Evolutionary conservation across 2,329 filamentous ascomycete species (phyloP), one percentile per base, ranked within the genome.

Genomic region (Trichoderma aggressivum): DNA sequence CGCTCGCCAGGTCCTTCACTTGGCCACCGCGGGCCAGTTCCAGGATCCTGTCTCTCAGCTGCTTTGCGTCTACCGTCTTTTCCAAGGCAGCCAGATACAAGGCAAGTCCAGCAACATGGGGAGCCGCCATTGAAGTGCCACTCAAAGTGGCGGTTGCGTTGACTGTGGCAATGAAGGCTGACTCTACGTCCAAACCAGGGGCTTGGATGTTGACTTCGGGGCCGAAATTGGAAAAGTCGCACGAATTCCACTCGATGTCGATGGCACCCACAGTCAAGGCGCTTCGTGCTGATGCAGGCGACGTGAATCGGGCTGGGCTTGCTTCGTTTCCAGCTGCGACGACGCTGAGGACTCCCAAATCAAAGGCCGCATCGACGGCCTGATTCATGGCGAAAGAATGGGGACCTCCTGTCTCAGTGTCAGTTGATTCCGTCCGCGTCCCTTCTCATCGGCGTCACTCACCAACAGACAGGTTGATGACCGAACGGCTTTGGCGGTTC

Each of bases 81-180:
- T 87, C 83, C 1, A 85, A 78, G 11, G 77, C 80, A 72, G 86
- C 76, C 34, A 90, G 78, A 77, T 90, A 90, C n/a, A 87, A 82
- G 12, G 85, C 74, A n/a, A 91, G 78, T 14, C 89, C 89, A 28
- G 87, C 82, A 67, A 91, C 82, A 76, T 90, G 88, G 0, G 89
- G 89, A 3, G 84, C 81, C 2, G 89, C 87, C 88, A 90, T 90
- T 43, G 85, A 88, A 7, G 89, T 91, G 39, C 89, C 89, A 16
- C 83, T 86, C 75, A 89, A 82, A 32, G 76, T 82, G 61, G 80
- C 80, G n/a, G 78, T 84, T 28, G 86, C 82, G 7, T 75, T 81
- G 47, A 71, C 81, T 73, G 77, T 75, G 34, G 82, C 80, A 66
- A 82, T 83, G 82, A 82, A 88, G 2, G 87, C 77, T 55, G 83